A percentile compares a stretch with the other conserved stretches of the same genome.
Evolutionary conservation across 2,329 filamentous ascomycete genomes (phyloP).

Genomic region (Colletotrichum liriopes): DNA sequence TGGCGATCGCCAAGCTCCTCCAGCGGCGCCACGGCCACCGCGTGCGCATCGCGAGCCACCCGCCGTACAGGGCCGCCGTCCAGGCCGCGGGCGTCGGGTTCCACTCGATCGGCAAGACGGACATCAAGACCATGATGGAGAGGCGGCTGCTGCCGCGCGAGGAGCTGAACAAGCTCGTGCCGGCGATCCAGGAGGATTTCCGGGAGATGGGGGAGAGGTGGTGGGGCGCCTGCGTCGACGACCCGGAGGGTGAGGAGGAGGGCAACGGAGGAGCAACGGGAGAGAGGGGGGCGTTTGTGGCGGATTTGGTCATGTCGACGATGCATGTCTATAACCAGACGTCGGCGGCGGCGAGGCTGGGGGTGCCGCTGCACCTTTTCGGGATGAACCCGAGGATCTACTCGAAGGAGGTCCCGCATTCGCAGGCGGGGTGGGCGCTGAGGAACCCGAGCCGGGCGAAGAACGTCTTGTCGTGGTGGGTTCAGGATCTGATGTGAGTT

Average conservation of each 20-base stretch:
- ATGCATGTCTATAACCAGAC: conserved; percentile 48
- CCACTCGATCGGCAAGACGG: conserved; percentile 59
- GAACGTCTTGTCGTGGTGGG: conserved; percentile 31
- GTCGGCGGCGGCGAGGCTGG: conserved; percentile 67
- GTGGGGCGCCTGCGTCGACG: conserved; percentile 45
- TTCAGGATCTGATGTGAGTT: conserved; percentile 35
- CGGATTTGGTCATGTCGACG: conserved; percentile 48
- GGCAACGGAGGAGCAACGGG: not conserved
- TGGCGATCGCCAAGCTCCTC: conserved; percentile 61
- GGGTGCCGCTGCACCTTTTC: conserved; percentile 76
- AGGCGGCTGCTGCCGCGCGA: conserved; percentile 35
- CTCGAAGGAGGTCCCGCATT: conserved; percentile 35
- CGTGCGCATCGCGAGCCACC: conserved; percentile 61
- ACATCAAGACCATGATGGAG: conserved; percentile 45
- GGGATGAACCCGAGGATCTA: conserved; percentile 66
- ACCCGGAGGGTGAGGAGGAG: not conserved
- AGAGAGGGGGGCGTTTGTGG: conserved; percentile 43
- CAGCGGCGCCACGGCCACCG: conserved; percentile 56
- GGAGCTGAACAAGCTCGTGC: conserved; percentile 41
- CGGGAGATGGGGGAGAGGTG: conserved; percentile 44
- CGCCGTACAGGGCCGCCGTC: conserved; percentile 58
- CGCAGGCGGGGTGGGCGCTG: conserved; percentile 34
- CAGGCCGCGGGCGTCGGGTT: conserved; percentile 56
- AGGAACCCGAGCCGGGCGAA: conserved; percentile 10
- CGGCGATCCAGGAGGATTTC: conserved; percentile 35